Conservation (phyloP, 1,284 basidiomycete genomes). For the Trametes sp. region DNA sequence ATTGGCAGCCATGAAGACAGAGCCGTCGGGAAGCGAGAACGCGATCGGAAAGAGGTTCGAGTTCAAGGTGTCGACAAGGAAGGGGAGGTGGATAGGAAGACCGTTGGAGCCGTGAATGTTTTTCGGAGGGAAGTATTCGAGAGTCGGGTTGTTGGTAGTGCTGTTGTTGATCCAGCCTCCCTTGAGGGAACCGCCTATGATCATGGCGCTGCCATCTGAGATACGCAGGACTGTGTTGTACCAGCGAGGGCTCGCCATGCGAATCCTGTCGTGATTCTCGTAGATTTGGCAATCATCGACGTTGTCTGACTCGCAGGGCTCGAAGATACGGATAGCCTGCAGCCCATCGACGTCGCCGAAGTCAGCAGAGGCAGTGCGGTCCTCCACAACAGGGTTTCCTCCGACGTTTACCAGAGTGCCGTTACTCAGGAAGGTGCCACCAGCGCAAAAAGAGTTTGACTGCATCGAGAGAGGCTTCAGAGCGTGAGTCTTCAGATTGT, state of each 20-base stretch:
- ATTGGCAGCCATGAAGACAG: slow-evolving; percentile 83
- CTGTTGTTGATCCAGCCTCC: slow-evolving; percentile 85
- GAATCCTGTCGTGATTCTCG: slow-evolving; percentile 69
- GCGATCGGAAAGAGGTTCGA: slow-evolving; percentile 86
- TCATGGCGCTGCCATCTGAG: slow-evolving; percentile 80
- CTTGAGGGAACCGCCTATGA: slow-evolving; percentile 80
- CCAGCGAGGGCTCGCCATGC: slow-evolving; percentile 80
- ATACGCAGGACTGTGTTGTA: slow-evolving; percentile 77
- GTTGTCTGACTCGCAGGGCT: slow-evolving; percentile 66
- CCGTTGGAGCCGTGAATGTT: slow-evolving; percentile 70
- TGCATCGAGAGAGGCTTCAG: slow-evolving; percentile 69
- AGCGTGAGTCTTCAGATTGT: slow-evolving; percentile 69
- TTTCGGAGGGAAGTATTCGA: slow-evolving; percentile 85
- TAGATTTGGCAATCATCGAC: slow-evolving; percentile 63
- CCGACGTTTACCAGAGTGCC: slow-evolving; percentile 81
- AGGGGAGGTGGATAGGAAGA: slow-evolving; percentile 65
- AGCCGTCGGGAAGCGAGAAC: slow-evolving; percentile 76
- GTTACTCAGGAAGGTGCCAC: slow-evolving; percentile 78
- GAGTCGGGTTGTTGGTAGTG: slow-evolving; percentile 81
- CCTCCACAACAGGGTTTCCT: slow-evolving; percentile 76
- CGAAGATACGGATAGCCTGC: slow-evolving; percentile 76
- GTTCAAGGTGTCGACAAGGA: slow-evolving; percentile 76
- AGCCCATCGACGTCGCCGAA: slow-evolving; percentile 80
- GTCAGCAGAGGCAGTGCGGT: slow-evolving; percentile 68
- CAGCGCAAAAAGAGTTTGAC: slow-evolving; percentile 91